Evolutionary conservation across 176 grass and related monocot species (phyloP).

Genomic region (Carex cristatella): DNA sequence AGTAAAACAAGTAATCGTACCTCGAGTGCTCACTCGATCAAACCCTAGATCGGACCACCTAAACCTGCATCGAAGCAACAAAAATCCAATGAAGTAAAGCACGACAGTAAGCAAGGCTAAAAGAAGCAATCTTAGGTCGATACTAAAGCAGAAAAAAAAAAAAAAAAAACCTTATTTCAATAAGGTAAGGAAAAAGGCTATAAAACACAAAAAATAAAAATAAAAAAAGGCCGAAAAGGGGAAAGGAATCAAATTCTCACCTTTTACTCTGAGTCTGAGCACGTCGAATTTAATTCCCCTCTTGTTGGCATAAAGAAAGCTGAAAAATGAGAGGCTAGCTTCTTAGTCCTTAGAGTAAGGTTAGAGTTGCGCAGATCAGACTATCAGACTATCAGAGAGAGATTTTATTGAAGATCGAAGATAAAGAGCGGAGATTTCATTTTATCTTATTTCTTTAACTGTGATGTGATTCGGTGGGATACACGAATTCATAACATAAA

Average conservation of each 20-base stretch:
- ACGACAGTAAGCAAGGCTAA: neutral
- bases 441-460: conserved; percentile 5
- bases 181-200: neutral
- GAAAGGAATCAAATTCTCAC: conserved; percentile 23
- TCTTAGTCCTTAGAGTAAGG: neutral
- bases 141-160: neutral
- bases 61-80: conserved; percentile 13
- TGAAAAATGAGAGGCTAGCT: neutral
- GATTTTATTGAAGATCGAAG: neutral
- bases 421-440: conserved; percentile 20
- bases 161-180: neutral
- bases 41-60: conserved; percentile 29
- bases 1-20: neutral
- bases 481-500: neutral
- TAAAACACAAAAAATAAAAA: neutral
- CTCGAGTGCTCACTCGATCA: conserved; percentile 10
- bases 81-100: neutral
- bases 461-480: conserved; percentile 10
- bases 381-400: neutral
- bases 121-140: neutral
- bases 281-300: conserved; percentile 23
- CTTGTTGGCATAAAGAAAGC: neutral
- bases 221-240: conserved; percentile 10
- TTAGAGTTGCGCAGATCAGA: conserved; percentile 15
- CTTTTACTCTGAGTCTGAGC: conserved; percentile 5